Evolutionary conservation across 345 rosid species (phyloP), one percentile per base, ranked within the genome.

Genomic region (Euphorbia lathyris): DNA sequence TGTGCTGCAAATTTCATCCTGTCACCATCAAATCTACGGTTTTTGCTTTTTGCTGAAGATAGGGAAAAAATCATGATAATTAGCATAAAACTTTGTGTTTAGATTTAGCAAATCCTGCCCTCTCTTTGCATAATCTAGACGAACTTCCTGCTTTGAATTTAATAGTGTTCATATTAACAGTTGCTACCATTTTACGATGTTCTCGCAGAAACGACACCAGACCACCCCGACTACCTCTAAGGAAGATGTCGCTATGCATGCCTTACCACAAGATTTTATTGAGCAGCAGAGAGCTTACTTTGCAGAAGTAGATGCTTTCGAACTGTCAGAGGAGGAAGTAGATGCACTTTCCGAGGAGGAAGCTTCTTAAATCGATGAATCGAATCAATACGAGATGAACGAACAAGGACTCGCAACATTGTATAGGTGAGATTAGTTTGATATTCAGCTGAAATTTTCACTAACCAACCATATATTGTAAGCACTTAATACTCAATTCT

Each of bases 281-380:
- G 82, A 82, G 75, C 70, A 79, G 78, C 91, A 89, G 73, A 82
- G 67, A 82, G 90, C 91, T 65, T 89, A 91, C 69, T 91, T 87
- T 76, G 90, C 87, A 1, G 91, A 89, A 75, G 52, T 91, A 32
- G 97, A 91, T 80, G 87, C 87, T 56, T 91, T 86, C 71, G 86
- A 88, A 77, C 77, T 91, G n/a, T 56, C 74, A 56, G 91, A 83
- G 67, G 97, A 86, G 82, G 95, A 89, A 80, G 89, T 82, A 73
- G 70, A 45, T 16, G 86, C 86, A 77, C 77, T 91, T n/a, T 56
- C 74, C 53, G 91, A 83, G 67, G 95, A 86, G 82, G 92, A 89
- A 80, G 86, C 79, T 74, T 67, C 65, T 20, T 77, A 89, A 22
- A 58, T 26, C 51, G 77, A 82, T 69, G 68, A 89, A 86, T 70